Base-by-base conservation (phyloP, 345 rosid genomes). In the Linum lewisii region DNA sequence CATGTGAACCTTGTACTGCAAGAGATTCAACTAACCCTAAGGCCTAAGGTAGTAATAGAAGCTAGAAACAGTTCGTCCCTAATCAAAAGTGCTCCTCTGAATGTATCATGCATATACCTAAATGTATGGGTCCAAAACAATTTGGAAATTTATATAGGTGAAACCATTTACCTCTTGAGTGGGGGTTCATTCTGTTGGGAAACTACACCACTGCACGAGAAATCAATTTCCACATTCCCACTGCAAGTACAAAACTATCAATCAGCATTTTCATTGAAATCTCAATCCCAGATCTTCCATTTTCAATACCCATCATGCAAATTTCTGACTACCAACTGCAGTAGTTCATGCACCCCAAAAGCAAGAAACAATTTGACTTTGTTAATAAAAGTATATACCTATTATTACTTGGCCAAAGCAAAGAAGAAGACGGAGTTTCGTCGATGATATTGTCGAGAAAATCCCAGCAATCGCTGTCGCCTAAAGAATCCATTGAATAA, bases 91-190 rank as follows among this genome's bases (percentile, higher is more conserved):
- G 19, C 20, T 50, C 22, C 22, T 34, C 15, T 19, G 49, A 21
- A 51, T 6, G 16, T 32, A 38, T 36, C 2, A 29, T 29, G 34
- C 7, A 29, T 29, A 29, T 29, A 29, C 5, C 34, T 8, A 29
- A 29, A 29, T 29, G 34, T 0, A 29, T 5, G 1, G 7, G 34
- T 29, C 34, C n/a, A n/a, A 4, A 14, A 8, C 3, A 32, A 0
- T 22, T 23, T 2, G 13, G 5, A 23, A 37, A 19, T 9, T 34
- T 24, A 15, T 18, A 9, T 7, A 60, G 19, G 14, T 20, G 13
- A 9, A 57, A 56, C 44, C 3, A 37, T 36, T 14, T 59, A 82
- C 87, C 84, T 82, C 74, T 84, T 84, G 21, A 79, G 64, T 1
- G 77, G 16, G 47, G 61, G 69, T 44, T 78, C 79, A 5, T 65